phyloP scores from a whole-genome alignment of 2,329 filamentous ascomycete species.

The Fusarium sp. region DNA sequence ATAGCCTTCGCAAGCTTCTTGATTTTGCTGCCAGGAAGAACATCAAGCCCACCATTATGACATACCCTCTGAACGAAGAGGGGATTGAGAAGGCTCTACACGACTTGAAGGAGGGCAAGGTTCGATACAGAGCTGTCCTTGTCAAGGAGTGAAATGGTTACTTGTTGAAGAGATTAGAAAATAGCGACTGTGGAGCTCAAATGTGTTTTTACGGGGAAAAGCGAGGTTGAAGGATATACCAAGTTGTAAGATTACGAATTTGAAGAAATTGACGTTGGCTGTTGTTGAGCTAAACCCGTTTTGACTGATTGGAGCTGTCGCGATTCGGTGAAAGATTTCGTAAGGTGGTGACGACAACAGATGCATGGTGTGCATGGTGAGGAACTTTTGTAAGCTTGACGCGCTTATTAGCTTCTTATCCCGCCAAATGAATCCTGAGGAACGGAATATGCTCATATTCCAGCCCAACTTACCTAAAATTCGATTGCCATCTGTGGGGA shows the following conservation, averaged over 20 bases:
- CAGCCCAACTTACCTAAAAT: not conserved
- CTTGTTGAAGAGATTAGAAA: not conserved
- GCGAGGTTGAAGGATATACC: not conserved
- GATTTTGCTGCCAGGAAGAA: constrained; percentile 43
- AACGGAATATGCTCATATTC: not conserved
- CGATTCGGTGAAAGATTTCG: not conserved
- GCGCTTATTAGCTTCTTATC: too few species aligned
- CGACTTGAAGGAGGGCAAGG: constrained; percentile 48
- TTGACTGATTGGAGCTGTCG: not conserved
- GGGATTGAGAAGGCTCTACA: constrained; percentile 50
- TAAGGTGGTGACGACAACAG: not conserved
- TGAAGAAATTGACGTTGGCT: not conserved
- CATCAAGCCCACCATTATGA: constrained; percentile 44
- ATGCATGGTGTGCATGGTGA: not conserved
- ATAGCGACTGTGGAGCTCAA: not conserved
- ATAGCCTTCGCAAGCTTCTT: constrained; percentile 38
- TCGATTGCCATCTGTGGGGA: not conserved
- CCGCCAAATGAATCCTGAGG: too few species aligned
- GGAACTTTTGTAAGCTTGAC: not conserved
- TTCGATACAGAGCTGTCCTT: constrained; percentile 46
- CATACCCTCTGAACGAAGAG: constrained; percentile 44
- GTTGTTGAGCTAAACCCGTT: not conserved
- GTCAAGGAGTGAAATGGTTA: constrained; percentile 29
- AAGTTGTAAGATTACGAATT: not conserved
- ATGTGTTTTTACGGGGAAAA: not conserved